Base-by-base conservation (phyloP, 805 yeast species). In the Wickerhamia fluorescens region DNA sequence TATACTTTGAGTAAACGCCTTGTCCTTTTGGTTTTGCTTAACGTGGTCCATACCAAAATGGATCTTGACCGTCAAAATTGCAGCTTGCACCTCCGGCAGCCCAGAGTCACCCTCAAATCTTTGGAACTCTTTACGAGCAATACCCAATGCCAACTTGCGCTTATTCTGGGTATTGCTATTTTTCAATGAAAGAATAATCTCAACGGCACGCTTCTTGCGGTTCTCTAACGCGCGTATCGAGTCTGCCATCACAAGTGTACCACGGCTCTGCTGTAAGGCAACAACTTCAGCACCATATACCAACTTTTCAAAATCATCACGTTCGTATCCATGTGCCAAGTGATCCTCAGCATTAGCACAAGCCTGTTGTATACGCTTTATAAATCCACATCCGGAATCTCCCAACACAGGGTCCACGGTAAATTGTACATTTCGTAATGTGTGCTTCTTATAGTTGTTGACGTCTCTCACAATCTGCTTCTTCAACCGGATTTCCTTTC, bases 61-160 rank as follows among this genome's bases (percentile, higher is more conserved):
- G 42, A 92, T 85, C 46, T 74, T 73, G 27, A 85, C 78, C 0
- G 97, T 86, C 61, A 79, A 61, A 16, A 84, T 71, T 3, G 96
- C 97, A 2, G 97, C 96, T 57, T 88, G 96, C 15, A 88, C 96
- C 58, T 89, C 97, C 30, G 94, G 76, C 2, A 95, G 84, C 3
- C 95, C 96, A 1, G 96, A 84, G 53, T 92, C 97, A 30, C 95
- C 95, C 25, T 78, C 86, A 39, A 71, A 68, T 46, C 95, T 69
- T 43, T 75, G 77, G 55, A 89, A 88, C 58, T 89, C 96, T 42
- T 71, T 59, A 28, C 75, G 67, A 1, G 96, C 96, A 25, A 80
- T 53, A 25, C 58, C 58, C 2, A 74, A 62, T 16, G 85, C 81
- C 41, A 73, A 51, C 40, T 73, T 72, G 45, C 68, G 62, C 33